Base-by-base conservation (phyloP, 2,329 filamentous ascomycete species). In the Cladosporium sp. region DNA sequence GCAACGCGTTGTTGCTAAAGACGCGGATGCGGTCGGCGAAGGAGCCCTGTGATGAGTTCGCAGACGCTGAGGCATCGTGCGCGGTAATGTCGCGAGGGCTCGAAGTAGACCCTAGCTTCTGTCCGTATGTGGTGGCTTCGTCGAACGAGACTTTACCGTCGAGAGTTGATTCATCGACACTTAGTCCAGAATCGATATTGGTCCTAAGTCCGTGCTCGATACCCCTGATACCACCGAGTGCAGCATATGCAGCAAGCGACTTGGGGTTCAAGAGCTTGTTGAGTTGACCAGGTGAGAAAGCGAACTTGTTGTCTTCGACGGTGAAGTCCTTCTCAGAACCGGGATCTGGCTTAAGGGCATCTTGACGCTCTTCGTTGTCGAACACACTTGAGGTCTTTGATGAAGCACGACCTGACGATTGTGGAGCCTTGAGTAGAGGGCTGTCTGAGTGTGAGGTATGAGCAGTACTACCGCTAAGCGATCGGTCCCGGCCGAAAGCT, bases 221-320 rank as follows among this genome's bases (percentile, higher is more conserved):
- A 2, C 91, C 91, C 10, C 79, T 80, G 6, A 94, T 76, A 57
- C 91, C 91, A 64, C 91, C 91, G 1, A 95, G 78, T 6, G 90
- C 90, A 70, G 89, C 87, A 67, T 93, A 92, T 3, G 91, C 91
- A 30, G 86, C 82, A 66, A 91, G 80, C 70, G 85, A 93, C 78
- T 95, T 95, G 0, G 91, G 91, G 68, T 93, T 93, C 60, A 93
- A 82, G 8, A 95, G 80, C 78, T 94, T 94, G 68, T 88, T 89
- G 67, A 97, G 82, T 73, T 96, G 89, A 11, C 93, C 93, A 10
- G 89, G 89, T 1, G 88, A 87, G 75, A 92, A 97, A 21, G 92
- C 93, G 73, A 97, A 97, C 0, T 89, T 89, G 76, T 95, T 96
- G 75, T 92, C 83, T 5, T 89, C 84, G 8, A 94, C 84, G 48